These are phyloP conservation scores for Erysimum cheiranthoides DNA, from an alignment of 345 rosid genomes.

Conservation along the genomic window DNA sequence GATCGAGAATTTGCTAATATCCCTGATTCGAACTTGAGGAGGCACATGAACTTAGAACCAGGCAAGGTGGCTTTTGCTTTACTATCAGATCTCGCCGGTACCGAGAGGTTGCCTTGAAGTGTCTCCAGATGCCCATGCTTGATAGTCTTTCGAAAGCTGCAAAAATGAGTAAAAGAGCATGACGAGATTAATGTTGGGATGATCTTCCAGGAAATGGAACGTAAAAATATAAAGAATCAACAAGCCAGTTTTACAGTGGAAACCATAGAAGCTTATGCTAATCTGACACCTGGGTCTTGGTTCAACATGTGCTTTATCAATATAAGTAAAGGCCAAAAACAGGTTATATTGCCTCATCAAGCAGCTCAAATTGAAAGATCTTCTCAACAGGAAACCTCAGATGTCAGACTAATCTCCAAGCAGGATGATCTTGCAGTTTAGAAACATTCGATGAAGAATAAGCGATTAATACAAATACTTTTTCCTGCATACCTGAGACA, in stretches of 20 bases:
- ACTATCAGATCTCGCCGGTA: constrained; percentile 74
- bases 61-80: constrained; percentile 21
- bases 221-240: not conserved
- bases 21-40: constrained; percentile 7
- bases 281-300: not conserved
- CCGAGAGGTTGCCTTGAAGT: constrained; percentile 92
- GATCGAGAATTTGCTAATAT: constrained; percentile 12
- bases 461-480: not conserved
- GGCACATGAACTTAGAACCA: constrained; percentile 5
- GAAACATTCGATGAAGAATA: not conserved
- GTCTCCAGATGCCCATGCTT: constrained; percentile 93
- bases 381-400: not conserved
- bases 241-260: constrained; percentile 14
- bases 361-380: constrained; percentile 4
- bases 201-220: constrained; percentile 2
- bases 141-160: constrained; percentile 88
- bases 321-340: not conserved
- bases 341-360: not conserved
- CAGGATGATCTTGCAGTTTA: constrained; percentile 12
- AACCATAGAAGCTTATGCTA: not conserved
- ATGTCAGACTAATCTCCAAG: not conserved
- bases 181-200: not conserved
- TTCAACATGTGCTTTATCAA: not conserved
- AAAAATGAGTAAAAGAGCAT: constrained; percentile 8
- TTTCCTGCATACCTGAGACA: constrained; percentile 73